Evolutionary conservation across 495 filamentous ascomycete species (phyloP).

Genomic region (Penicilliopsis zonata): DNA sequence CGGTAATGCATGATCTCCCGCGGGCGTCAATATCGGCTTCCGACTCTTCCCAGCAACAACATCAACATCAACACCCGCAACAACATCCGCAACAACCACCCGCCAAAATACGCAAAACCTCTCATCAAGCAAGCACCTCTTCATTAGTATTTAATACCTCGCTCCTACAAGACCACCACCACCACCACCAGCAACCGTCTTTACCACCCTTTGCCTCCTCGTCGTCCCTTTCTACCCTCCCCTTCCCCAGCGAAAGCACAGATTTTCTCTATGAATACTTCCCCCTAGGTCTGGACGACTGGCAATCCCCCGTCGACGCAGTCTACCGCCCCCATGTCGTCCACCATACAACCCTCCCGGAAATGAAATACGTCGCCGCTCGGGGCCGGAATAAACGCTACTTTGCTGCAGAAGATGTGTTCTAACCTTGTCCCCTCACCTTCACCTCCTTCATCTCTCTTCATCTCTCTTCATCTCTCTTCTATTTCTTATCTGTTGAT

Average conservation of each 20-base stretch:
- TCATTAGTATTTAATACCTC: conserved; percentile 17
- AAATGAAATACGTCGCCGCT: conserved; percentile 59
- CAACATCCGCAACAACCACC: too few relatives aligned
- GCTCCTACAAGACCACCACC: conserved; percentile 19
- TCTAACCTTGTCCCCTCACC: conserved; percentile 12
- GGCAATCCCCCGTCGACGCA: conserved; percentile 85
- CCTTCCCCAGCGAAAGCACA: conserved; percentile 55
- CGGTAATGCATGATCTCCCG: too few relatives aligned
- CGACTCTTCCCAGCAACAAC: too few relatives aligned
- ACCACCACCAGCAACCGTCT: conserved; percentile 26
- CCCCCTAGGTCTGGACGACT: conserved; percentile 77
- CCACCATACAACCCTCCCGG: conserved; percentile 73
- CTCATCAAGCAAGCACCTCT: too few relatives aligned
- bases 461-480: conserved; percentile 1
- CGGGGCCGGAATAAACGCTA: conserved; percentile 69
- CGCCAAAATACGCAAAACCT: conserved; percentile 32
- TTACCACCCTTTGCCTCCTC: conserved; percentile 27
- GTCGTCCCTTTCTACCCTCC: too few relatives aligned
- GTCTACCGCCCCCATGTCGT: conserved; percentile 89
- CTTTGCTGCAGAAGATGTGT: conserved; percentile 57
- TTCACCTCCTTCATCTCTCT: not conserved
- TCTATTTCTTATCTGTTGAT: not conserved
- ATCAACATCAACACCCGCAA: too few relatives aligned
- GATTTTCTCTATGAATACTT: conserved; percentile 89
- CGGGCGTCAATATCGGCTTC: too few relatives aligned